These are phyloP conservation scores for Claviceps capensis DNA, from an alignment of 2,329 filamentous ascomycete species.

Conservation along the genomic window DNA sequence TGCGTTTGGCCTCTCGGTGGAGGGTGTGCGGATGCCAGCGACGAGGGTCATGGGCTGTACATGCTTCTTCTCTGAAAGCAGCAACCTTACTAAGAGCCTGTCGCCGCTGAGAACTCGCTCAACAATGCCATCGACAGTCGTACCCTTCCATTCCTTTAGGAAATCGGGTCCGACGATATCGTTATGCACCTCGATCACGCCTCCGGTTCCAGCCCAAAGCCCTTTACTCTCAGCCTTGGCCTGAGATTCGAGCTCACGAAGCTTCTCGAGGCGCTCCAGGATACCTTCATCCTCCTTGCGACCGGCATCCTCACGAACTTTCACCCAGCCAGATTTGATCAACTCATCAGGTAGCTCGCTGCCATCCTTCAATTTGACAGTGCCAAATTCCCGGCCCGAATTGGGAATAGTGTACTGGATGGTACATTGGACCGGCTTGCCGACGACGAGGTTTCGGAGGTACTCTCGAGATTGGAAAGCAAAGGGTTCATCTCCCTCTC, in stretches of 20 bases:
- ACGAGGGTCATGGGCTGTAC: conserved; percentile 78
- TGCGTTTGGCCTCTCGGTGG: conserved; percentile 72
- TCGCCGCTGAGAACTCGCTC: conserved; percentile 89
- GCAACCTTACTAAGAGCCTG: conserved; percentile 69
- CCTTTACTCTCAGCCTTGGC: conserved; percentile 72
- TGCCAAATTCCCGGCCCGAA: conserved; percentile 77
- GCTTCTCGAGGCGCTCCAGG: conserved; percentile 56
- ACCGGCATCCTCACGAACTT: conserved; percentile 86
- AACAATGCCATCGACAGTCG: conserved; percentile 71
- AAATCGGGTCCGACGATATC: conserved; percentile 72
- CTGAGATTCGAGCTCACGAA: conserved; percentile 62
- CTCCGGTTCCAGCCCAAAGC: conserved; percentile 56
- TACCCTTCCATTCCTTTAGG: conserved; percentile 71
- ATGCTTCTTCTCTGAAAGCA: conserved; percentile 73
- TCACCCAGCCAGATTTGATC: conserved; percentile 81
- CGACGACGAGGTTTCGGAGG: conserved; percentile 69
- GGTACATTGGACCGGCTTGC: conserved; percentile 75
- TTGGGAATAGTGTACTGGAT: conserved; percentile 80
- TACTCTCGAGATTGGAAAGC: conserved; percentile 93
- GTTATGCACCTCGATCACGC: conserved; percentile 63
- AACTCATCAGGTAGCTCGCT: conserved; percentile 66
- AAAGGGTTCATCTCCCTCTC: conserved; percentile 84
- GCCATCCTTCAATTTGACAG: conserved; percentile 62
- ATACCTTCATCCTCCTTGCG: conserved; percentile 75
- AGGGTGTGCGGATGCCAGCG: conserved; percentile 76